Percentiles rank a stretch among this genome's conserved stretches.
Conservation (phyloP, 768 basidiomycete species). For the Scleroderma citrinum region DNA sequence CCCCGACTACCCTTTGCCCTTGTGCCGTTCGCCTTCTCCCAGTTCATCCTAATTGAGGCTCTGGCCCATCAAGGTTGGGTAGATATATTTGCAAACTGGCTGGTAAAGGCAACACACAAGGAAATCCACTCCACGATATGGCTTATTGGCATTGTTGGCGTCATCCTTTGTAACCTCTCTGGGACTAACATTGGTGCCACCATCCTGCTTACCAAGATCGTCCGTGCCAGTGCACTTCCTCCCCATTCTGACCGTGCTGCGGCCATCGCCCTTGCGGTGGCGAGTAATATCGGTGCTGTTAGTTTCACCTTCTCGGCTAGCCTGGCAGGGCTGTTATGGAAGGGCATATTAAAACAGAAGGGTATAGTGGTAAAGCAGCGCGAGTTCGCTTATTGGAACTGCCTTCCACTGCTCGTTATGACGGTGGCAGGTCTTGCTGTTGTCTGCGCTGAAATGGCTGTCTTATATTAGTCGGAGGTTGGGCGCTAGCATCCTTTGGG, state of each 20-base stretch:
- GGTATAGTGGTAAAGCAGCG: constrained; percentile 52
- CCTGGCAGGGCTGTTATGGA: constrained; percentile 86
- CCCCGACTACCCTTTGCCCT: constrained; percentile 74
- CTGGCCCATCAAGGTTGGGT: constrained; percentile 86
- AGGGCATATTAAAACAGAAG: constrained; percentile 66
- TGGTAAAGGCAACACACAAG: constrained; percentile 37
- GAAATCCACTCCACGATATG: constrained; percentile 50
- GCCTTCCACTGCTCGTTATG: constrained; percentile 57
- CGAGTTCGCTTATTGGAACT: constrained; percentile 72
- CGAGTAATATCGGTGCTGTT: constrained; percentile 88
- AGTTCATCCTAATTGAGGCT: constrained; percentile 90
- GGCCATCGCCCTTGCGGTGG: constrained; percentile 72
- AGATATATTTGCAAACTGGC: constrained; percentile 69
- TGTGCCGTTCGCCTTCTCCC: constrained; percentile 87
- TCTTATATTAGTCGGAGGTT: constrained; percentile 31
- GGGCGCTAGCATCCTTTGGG: too few relatives aligned
- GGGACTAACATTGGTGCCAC: constrained; percentile 92
- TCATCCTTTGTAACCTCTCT: constrained; percentile 73
- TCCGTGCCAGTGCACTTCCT: constrained; percentile 41
- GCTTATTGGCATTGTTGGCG: constrained; percentile 65
- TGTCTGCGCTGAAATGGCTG: constrained; percentile 71
- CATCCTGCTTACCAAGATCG: constrained; percentile 79
- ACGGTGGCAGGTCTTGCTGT: constrained; percentile 62
- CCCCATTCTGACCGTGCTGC: constrained; percentile 43
- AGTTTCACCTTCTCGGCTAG: constrained; percentile 85